These are phyloP conservation scores for Papilionanthe hybrid DNA, from an alignment of 116 monocot species.

Conservation along the genomic window DNA sequence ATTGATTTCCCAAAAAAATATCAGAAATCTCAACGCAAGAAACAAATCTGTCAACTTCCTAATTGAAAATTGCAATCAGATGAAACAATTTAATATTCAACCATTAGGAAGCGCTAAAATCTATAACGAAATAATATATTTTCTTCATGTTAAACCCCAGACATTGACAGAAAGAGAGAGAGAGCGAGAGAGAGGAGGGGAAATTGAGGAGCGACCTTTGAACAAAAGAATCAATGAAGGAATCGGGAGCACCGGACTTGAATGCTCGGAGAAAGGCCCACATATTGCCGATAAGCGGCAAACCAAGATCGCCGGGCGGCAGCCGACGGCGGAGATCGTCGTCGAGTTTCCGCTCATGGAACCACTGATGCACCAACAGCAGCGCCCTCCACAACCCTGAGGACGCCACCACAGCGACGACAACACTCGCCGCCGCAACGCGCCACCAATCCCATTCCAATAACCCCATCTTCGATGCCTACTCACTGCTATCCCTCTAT, in stretches of 20 bases:
- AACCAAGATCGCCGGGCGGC: slow-evolving; percentile 88
- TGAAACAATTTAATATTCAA: no score
- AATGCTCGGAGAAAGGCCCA: slow-evolving; percentile 73
- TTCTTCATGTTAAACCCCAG: not conserved
- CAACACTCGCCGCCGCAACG: not conserved
- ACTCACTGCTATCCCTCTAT: not conserved
- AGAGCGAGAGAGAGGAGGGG: slow-evolving; percentile 6
- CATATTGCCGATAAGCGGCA: slow-evolving; percentile 86
- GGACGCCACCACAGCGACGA: not conserved
- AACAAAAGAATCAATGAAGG: slow-evolving; percentile 61
- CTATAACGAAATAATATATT: no score
- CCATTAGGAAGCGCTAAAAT: no score
- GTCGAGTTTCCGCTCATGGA: slow-evolving; percentile 31
- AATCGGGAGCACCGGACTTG: slow-evolving; percentile 68
- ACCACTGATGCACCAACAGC: slow-evolving; percentile 31
- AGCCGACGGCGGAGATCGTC: slow-evolving; percentile 21
- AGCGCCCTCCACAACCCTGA: not conserved
- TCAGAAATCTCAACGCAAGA: no score
- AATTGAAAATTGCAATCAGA: no score
- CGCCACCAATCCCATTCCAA: slow-evolving; percentile 2
- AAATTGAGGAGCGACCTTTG: slow-evolving; percentile 33
- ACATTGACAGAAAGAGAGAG: not conserved
- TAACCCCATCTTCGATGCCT: not conserved
- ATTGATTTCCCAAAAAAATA: no score
- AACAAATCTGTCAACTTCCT: no score